Evolutionary conservation across 2,329 filamentous ascomycete genomes (phyloP), one percentile per base, ranked within the genome.

Genomic region (Myriosclerotinia duriaeana): DNA sequence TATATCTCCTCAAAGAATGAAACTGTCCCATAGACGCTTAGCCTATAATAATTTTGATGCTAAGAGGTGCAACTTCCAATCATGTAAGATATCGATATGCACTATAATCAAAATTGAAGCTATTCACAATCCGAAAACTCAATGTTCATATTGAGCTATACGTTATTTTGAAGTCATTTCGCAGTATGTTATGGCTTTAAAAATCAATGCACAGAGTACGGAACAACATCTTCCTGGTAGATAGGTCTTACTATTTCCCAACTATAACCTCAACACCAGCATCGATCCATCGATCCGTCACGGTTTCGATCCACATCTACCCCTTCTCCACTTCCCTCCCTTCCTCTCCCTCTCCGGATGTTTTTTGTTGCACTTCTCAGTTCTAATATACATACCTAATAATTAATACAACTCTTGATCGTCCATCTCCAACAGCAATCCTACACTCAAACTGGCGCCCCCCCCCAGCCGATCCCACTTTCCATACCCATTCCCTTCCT

Each of bases 291-390:
- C 15, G 46, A 26, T 36, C 55, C 55, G 46, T 20, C 42, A 40
- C 17, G 4, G 6, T 46, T 20, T 46, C 17, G 6, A 44, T 15
- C 40, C 40, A 14, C 40, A 44, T 46, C 44, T 46, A 5, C 26
- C 7, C 5, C 14, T 26, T 20, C 56, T 48, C 56, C 56, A 59
- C 42, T 36, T 36, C 11, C 26, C 15, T 34, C 40, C 5, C 17
- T 20, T 12, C 22, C 8, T n/a, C 6, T 34, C 3, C 6, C 46
- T 36, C 56, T 17, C 26, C 6, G 3, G 20, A 3, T 11, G 0
- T n/a, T 59, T 59, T 59, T 59, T 59, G 56, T 59, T 59, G 56
- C 56, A 59, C 20, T 8, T 59, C 56, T 59, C 56, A 59, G 12
- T 8, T 59, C 56, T 59, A 36, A 46, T 59, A 59, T 59, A 48